phyloP scores from a whole-genome alignment of 345 rosid species.

The Garcia nutans region DNA sequence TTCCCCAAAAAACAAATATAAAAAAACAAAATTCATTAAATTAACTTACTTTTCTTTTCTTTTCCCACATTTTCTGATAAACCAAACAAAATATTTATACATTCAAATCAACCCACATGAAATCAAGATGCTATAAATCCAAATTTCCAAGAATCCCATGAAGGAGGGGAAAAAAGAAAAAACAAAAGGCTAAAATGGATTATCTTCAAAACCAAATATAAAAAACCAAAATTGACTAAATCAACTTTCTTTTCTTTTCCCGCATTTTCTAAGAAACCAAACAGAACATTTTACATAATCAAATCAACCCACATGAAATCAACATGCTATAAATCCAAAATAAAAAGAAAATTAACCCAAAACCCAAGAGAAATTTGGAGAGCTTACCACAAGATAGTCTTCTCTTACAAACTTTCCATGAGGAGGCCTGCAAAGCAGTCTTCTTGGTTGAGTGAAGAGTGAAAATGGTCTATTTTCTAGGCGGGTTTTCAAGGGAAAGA shows the following conservation, averaged over 20 bases:
- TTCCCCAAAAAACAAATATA: not conserved
- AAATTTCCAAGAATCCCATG: not conserved
- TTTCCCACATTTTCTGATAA: not conserved
- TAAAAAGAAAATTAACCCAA: not conserved
- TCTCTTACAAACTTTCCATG: slow-evolving; percentile 72
- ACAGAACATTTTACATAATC: not conserved
- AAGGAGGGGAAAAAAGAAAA: not conserved
- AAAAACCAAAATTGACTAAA: not conserved
- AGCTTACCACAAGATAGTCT: slow-evolving; percentile 82
- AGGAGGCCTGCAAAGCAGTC: slow-evolving; percentile 71
- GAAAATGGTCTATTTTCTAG: slow-evolving; percentile 33
- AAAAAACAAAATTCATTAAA: not conserved
- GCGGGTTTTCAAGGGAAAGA: slow-evolving; percentile 33
- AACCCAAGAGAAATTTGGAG: not conserved
- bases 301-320: slow-evolving; percentile 1
- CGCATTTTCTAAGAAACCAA: not conserved
- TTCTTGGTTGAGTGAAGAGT: slow-evolving; percentile 51
- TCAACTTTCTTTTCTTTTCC: not conserved
- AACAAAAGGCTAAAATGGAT: not conserved
- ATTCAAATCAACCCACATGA: not conserved
- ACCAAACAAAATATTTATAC: not conserved
- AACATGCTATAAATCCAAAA: not conserved
- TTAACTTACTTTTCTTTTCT: not conserved
- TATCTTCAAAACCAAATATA: not conserved
- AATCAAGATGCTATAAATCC: not conserved